Evolutionary conservation across 495 filamentous ascomycete species (phyloP).

Genomic region (Annulohypoxylon nitens): DNA sequence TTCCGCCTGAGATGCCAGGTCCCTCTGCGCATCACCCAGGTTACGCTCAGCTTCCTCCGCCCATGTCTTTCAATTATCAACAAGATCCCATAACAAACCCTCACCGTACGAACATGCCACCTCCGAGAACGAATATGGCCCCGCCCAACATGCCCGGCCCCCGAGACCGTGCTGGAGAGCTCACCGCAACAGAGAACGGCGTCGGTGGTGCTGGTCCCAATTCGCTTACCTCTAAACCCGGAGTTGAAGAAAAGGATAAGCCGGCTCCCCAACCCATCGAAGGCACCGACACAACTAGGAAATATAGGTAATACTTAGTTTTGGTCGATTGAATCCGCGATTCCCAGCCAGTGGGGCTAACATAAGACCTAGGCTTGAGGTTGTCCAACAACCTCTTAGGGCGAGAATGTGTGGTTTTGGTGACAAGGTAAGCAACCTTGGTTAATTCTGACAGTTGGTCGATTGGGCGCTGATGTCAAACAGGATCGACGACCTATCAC

Average conservation of each 20-base stretch:
- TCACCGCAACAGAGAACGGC: constrained; percentile 41
- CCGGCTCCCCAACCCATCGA: constrained; percentile 50
- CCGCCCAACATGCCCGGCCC: constrained; percentile 51
- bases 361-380: constrained; percentile 70
- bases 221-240: constrained; percentile 43
- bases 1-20: constrained; percentile 49
- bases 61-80: constrained; percentile 50
- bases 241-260: constrained; percentile 47
- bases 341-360: constrained; percentile 22
- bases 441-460: constrained; percentile 22
- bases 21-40: constrained; percentile 49
- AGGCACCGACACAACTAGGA: constrained; percentile 48
- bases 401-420: constrained; percentile 99
- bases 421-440: constrained; percentile 79
- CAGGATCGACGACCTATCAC: constrained; percentile 97
- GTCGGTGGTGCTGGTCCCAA: constrained; percentile 36
- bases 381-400: constrained; percentile 92
- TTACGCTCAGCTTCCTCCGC: constrained; percentile 51
- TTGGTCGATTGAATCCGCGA: not conserved
- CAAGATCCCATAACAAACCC: constrained; percentile 51
- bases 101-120: constrained; percentile 53
- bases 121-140: constrained; percentile 51
- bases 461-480: constrained; percentile 25
- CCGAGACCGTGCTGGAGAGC: constrained; percentile 40
- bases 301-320: constrained; percentile 47